Percentiles rank a stretch among this genome's conserved stretches.
phyloP scores from a whole-genome alignment of 208 protist genomes.

The Trichomonas gallinae region DNA sequence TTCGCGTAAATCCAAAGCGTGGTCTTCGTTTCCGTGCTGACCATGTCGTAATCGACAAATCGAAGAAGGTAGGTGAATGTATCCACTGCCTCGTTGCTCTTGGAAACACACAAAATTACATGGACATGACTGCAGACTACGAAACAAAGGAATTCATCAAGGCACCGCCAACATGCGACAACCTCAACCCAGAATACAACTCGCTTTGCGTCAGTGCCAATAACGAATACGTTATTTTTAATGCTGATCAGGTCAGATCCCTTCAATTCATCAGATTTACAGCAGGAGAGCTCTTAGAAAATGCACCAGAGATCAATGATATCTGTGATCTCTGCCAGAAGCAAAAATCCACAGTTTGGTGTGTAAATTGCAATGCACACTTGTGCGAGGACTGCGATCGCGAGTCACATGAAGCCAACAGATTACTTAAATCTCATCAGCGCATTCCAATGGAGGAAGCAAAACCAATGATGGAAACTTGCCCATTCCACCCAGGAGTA shows the following conservation, averaged over 20 bases:
- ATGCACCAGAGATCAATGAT: neutral
- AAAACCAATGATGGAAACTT: neutral
- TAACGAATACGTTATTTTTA: neutral
- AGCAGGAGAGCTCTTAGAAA: neutral
- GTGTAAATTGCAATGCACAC: neutral
- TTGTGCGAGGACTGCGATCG: neutral
- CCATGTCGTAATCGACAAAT: neutral
- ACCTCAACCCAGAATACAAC: neutral
- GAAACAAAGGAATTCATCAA: neutral
- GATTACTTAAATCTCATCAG: neutral
- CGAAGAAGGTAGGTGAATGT: neutral
- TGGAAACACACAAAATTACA: neutral
- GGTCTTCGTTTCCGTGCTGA: neutral
- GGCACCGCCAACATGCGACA: neutral
- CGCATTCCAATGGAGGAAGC: neutral
- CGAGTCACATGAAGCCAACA: neutral
- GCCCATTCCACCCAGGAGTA: neutral
- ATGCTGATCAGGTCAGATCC: neutral
- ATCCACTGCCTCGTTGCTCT: neutral
- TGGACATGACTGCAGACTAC: neutral
- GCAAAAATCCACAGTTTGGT: neutral
- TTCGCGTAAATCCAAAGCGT: neutral
- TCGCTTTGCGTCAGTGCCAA: neutral
- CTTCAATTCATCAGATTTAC: neutral
- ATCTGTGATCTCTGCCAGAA: neutral